These are phyloP conservation scores for Austroboletus olivaceoglutinosus DNA, from an alignment of 1,284 basidiomycete species.

Conservation along the genomic window DNA sequence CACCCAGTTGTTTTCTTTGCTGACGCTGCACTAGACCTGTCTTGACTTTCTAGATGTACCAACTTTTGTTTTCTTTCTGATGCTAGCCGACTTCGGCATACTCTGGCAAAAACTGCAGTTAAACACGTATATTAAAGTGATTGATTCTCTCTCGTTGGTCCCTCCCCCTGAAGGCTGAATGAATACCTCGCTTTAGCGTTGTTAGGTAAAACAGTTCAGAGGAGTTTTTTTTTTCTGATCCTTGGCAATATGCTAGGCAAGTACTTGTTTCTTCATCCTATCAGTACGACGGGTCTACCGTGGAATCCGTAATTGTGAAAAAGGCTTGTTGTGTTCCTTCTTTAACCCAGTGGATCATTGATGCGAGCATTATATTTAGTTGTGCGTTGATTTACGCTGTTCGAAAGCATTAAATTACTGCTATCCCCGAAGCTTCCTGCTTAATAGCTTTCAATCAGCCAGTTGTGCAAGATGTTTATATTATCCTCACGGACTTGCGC, in stretches of 20 bases:
- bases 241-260: not conserved
- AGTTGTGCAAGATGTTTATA: too few relatives aligned
- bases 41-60: not conserved
- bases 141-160: not conserved
- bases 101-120: not conserved
- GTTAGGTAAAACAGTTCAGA: not conserved
- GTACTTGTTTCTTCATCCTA: too few relatives aligned
- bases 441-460: conserved; percentile 1
- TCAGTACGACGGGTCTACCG: too few relatives aligned
- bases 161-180: not conserved
- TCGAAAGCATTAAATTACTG: not conserved
- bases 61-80: not conserved
- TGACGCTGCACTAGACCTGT: not conserved
- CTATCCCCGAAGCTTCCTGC: too few relatives aligned
- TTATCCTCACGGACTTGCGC: too few relatives aligned
- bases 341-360: not conserved
- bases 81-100: not conserved
- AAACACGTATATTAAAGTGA: conserved; percentile 1
- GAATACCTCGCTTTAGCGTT: not conserved
- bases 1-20: not conserved
- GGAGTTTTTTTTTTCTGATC: not conserved
- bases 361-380: too few relatives aligned
- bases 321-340: not conserved
- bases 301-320: too few relatives aligned
- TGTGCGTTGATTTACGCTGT: not conserved